These are phyloP conservation scores for Starmerella kuoi DNA, from an alignment of 805 yeast species.

Conservation along the genomic window DNA sequence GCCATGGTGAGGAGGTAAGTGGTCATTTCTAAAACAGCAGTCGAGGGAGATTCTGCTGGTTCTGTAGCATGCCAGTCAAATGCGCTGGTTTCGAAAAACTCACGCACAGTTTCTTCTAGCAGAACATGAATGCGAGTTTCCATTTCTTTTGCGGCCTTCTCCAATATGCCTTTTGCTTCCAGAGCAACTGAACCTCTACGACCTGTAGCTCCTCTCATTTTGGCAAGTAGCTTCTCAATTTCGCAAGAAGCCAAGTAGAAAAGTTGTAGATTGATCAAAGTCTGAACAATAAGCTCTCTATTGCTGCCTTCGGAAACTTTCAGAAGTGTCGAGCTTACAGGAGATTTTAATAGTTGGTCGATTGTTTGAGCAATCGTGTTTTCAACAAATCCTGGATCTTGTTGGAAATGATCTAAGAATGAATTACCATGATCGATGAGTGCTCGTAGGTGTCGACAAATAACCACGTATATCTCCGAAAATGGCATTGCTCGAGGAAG, in stretches of 20 bases:
- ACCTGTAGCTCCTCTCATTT: slow-evolving; percentile 27
- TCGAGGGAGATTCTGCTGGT: slow-evolving; percentile 47
- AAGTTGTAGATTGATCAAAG: slow-evolving; percentile 75
- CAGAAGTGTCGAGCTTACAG: slow-evolving; percentile 53
- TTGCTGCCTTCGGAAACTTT: slow-evolving; percentile 55
- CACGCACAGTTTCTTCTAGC: slow-evolving; percentile 69
- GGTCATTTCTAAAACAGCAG: slow-evolving; percentile 70
- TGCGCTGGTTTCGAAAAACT: slow-evolving; percentile 70
- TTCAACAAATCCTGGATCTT: slow-evolving; percentile 46
- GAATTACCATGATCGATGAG: slow-evolving; percentile 50
- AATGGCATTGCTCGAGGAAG: slow-evolving; percentile 69
- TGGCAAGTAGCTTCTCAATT: slow-evolving; percentile 37
- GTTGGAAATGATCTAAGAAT: slow-evolving; percentile 54
- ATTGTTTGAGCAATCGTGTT: slow-evolving; percentile 47
- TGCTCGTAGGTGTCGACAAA: slow-evolving; percentile 62
- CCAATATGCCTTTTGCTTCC: slow-evolving; percentile 45
- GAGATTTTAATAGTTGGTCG: slow-evolving; percentile 55
- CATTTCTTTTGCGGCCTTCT: slow-evolving; percentile 51
- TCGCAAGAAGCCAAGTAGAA: slow-evolving; percentile 65
- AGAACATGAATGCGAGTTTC: slow-evolving; percentile 70
- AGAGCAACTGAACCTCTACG: slow-evolving; percentile 34
- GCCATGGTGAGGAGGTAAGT: slow-evolving; percentile 75
- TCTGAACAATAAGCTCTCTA: slow-evolving; percentile 84
- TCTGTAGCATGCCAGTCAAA: slow-evolving; percentile 63
- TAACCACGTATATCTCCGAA: slow-evolving; percentile 75